Conservation (phyloP, 495 filamentous ascomycete species). For the Penicillium pulvis region DNA sequence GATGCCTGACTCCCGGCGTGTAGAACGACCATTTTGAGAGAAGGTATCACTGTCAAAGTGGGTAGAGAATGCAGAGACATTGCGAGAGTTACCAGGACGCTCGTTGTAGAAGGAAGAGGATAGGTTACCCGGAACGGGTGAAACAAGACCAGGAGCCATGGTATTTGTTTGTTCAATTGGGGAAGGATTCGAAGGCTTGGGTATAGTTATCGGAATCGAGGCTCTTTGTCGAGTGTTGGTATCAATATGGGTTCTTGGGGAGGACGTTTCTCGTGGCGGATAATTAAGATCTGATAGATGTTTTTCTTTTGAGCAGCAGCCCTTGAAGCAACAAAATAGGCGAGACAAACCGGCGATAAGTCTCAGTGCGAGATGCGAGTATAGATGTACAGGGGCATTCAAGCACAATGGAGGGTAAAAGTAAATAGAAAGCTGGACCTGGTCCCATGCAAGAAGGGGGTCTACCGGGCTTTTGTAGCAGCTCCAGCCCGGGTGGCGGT, state of each 20-base stretch:
- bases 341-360: slow-evolving; percentile 24
- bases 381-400: slow-evolving; percentile 7
- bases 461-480: slow-evolving; percentile 19
- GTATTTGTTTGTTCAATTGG: slow-evolving; percentile 10
- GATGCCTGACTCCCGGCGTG: slow-evolving; percentile 21
- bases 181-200: slow-evolving; percentile 1
- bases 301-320: slow-evolving; percentile 27
- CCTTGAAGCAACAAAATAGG: slow-evolving; percentile 26
- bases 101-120: slow-evolving; percentile 22
- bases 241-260: neutral
- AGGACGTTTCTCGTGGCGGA: slow-evolving; percentile 15
- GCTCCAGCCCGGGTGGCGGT: slow-evolving; percentile 1
- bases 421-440: slow-evolving; percentile 8
- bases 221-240: slow-evolving; percentile 8
- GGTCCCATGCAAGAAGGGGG: neutral
- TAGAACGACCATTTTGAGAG: slow-evolving; percentile 26
- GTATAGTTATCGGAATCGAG: slow-evolving; percentile 10
- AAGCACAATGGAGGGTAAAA: neutral
- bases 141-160: slow-evolving; percentile 29
- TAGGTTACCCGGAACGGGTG: slow-evolving; percentile 26
- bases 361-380: neutral
- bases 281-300: slow-evolving; percentile 11
- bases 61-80: slow-evolving; percentile 24
- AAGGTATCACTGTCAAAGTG: slow-evolving; percentile 28
- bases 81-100: slow-evolving; percentile 18